phyloP scores from a whole-genome alignment of 768 basidiomycete species.

The Serendipita vermifera region DNA sequence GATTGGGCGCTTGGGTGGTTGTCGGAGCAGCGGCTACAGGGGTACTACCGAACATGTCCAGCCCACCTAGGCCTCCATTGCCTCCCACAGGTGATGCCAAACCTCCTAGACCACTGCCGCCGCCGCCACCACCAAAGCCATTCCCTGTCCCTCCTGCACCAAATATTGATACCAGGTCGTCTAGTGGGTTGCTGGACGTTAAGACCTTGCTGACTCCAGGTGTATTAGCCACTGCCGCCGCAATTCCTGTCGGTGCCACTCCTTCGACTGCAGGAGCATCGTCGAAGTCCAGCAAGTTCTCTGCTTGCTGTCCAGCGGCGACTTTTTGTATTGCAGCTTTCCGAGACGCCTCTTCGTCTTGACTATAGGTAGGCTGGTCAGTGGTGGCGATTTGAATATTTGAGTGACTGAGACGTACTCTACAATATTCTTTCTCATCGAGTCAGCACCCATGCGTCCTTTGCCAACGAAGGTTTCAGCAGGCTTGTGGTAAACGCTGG shows the following conservation, averaged over 20 bases:
- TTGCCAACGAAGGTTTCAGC: conserved; percentile 89
- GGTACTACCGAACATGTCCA: conserved; percentile 9
- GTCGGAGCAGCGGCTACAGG: background rate
- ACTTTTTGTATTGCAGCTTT: conserved; percentile 79
- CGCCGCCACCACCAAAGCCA: conserved; percentile 9
- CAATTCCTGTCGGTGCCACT: conserved; percentile 54
- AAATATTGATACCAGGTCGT: conserved; percentile 90
- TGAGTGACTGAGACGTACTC: conserved; percentile 34
- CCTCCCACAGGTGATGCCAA: conserved; percentile 13
- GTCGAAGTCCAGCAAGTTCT: conserved; percentile 92
- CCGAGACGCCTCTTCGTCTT: conserved; percentile 60
- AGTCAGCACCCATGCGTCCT: conserved; percentile 75
- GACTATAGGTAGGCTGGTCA: conserved; percentile 7
- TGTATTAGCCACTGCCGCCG: conserved; percentile 60
- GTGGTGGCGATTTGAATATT: conserved; percentile 2
- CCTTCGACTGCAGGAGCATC: conserved; percentile 48
- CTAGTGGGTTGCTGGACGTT: conserved; percentile 74
- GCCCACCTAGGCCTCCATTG: background rate
- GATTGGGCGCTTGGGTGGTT: conserved; percentile 13
- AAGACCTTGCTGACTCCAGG: conserved; percentile 64
- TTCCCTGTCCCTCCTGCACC: conserved; percentile 30
- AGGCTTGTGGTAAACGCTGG: conserved; percentile 96
- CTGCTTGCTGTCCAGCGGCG: conserved; percentile 80
- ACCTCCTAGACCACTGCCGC: background rate
- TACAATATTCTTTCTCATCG: conserved; percentile 48